Percentiles rank a stretch among this genome's conserved stretches.
phyloP scores from a whole-genome alignment of 2,329 filamentous ascomycete species.

The Stachybotrys echinatus region DNA sequence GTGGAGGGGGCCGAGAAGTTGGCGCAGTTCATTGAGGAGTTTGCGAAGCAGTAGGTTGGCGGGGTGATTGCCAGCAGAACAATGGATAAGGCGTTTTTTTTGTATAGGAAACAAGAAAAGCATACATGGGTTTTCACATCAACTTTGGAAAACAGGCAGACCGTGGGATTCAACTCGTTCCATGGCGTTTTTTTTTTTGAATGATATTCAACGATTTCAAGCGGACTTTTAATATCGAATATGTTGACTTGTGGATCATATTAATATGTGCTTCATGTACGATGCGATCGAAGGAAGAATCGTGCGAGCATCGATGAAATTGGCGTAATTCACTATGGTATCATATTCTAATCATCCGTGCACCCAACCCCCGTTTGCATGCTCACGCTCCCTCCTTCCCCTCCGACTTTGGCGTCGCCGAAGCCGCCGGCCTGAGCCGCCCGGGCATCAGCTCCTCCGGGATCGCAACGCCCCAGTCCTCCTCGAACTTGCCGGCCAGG shows the following conservation, averaged over 20 bases:
- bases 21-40: slow-evolving; percentile 53
- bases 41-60: slow-evolving; percentile 34
- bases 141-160: neutral
- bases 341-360: neutral
- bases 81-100: too few relatives aligned
- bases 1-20: slow-evolving; percentile 63
- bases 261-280: too few relatives aligned
- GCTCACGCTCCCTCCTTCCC: neutral
- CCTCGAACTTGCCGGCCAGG: slow-evolving; percentile 37
- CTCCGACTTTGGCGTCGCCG: neutral
- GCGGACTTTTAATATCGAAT: too few relatives aligned
- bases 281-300: too few relatives aligned
- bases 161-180: neutral
- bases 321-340: neutral
- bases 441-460: slow-evolving; percentile 22
- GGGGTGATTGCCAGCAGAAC: too few relatives aligned
- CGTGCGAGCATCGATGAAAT: too few relatives aligned
- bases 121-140: neutral
- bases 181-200: too few relatives aligned
- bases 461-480: slow-evolving; percentile 40
- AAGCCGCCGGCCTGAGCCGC: neutral
- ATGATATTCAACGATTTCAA: too few relatives aligned
- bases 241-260: too few relatives aligned
- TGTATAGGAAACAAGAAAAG: too few relatives aligned
- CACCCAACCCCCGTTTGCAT: neutral